phyloP scores from a whole-genome alignment of 2,329 filamentous ascomycete species.

The Epichloe gansuensis region DNA sequence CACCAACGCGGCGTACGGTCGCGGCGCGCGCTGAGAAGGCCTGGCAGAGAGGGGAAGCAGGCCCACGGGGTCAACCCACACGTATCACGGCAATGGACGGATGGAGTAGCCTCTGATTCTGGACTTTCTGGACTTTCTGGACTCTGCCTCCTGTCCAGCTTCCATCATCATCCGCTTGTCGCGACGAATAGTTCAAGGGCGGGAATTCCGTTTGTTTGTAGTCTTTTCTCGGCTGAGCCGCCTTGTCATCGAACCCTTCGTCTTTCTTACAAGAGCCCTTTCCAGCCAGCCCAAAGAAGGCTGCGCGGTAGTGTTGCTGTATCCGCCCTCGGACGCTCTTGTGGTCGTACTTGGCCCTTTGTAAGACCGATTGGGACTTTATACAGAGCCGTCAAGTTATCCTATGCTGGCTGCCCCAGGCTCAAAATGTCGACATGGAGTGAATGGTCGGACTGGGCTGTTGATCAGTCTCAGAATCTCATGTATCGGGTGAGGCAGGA shows the following conservation, averaged over 20 bases:
- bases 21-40: conserved; percentile 4
- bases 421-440: conserved; percentile 11
- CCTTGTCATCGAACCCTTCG: conserved; percentile 1
- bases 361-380: background rate
- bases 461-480: conserved; percentile 9
- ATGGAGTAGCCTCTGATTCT: background rate
- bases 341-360: background rate
- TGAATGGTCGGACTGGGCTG: conserved; percentile 16
- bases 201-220: background rate
- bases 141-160: background rate
- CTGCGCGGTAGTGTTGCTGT: background rate
- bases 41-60: conserved; percentile 4
- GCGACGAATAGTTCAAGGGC: background rate
- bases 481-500: conserved; percentile 15
- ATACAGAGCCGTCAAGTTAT: background rate
- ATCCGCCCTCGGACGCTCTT: background rate
- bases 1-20: conserved; percentile 1
- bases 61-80: conserved; percentile 4
- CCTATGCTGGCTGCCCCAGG: background rate
- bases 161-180: background rate
- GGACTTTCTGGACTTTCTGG: background rate
- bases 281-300: conserved; percentile 2
- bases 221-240: conserved; percentile 3
- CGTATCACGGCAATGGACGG: conserved; percentile 3
- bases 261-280: conserved; percentile 7